Percentiles rank a stretch among this genome's conserved stretches.
phyloP scores from a whole-genome alignment of 2,329 filamentous ascomycete genomes.

The Xylaria sp. region DNA sequence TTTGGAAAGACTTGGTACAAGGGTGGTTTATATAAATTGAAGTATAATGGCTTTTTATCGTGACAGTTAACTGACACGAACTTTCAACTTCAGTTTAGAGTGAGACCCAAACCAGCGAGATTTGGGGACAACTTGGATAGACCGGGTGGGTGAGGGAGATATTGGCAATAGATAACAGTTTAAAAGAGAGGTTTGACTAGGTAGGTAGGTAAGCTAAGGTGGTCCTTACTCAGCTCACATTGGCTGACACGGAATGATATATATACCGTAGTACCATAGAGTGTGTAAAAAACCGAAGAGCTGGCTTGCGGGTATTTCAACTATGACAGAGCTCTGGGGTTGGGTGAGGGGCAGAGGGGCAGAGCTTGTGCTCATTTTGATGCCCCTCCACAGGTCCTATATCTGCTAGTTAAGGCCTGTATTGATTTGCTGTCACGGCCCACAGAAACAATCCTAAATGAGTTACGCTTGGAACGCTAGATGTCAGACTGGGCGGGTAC shows the following conservation, averaged over 20 bases:
- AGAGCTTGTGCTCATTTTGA: conserved; percentile 15
- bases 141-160: conserved; percentile 14
- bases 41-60: not conserved
- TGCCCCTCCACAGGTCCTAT: conserved; percentile 1
- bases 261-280: conserved; percentile 6
- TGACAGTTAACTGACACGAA: conserved; percentile 5
- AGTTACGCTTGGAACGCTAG: conserved; percentile 1
- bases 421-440: conserved; percentile 26
- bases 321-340: conserved; percentile 21
- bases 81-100: not conserved
- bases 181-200: conserved; percentile 3
- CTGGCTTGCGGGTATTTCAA: conserved; percentile 28
- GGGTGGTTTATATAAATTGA: conserved; percentile 41
- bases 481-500: not conserved
- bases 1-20: conserved; percentile 46
- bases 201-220: conserved; percentile 9
- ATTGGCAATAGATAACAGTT: not conserved
- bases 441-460: conserved; percentile 16
- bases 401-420: not conserved
- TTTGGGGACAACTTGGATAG: not conserved
- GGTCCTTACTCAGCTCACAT: conserved; percentile 33
- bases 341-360: conserved; percentile 15
- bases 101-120: not conserved
- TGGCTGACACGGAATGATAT: conserved; percentile 11
- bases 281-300: conserved; percentile 3